phyloP scores from a whole-genome alignment of 202 grass and related monocot species.

The Setaria viridis region DNA sequence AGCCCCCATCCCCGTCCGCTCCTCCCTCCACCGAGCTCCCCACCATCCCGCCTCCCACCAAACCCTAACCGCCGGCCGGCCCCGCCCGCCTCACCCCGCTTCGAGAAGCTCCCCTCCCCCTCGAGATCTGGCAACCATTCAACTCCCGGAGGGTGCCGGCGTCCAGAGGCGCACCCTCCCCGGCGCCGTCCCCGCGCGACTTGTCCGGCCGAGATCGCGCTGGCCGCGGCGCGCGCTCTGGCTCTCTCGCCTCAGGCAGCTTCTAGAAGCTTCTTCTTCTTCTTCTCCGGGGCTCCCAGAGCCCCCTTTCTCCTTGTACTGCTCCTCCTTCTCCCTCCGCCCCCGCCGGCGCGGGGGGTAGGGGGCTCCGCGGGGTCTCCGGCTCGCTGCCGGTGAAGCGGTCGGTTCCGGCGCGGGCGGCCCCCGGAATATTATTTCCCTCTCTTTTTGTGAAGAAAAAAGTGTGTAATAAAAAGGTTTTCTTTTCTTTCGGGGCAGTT shows the following conservation, averaged over 20 bases:
- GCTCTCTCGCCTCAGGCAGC: conserved; percentile 19
- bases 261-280: conserved; percentile 59
- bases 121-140: conserved; percentile 74
- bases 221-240: neutral
- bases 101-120: conserved; percentile 56
- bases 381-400: conserved; percentile 49
- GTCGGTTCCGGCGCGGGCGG: conserved; percentile 48
- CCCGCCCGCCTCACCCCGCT: conserved; percentile 40
- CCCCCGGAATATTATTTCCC: conserved; percentile 39
- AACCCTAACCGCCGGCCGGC: conserved; percentile 43
- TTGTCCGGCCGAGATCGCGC: conserved; percentile 50
- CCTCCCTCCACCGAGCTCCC: conserved; percentile 46
- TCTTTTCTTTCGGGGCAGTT: conserved; percentile 37
- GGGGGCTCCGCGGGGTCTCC: conserved; percentile 40
- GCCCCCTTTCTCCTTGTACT: neutral
- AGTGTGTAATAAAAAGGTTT: conserved; percentile 47
- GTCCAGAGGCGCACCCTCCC: conserved; percentile 40
- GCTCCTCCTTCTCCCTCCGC: conserved; percentile 16
- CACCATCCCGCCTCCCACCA: conserved; percentile 36
- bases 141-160: conserved; percentile 56
- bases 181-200: conserved; percentile 27
- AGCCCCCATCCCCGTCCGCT: conserved; percentile 45
- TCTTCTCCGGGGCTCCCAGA: conserved; percentile 36
- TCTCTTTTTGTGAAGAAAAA: conserved; percentile 45
- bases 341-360: conserved; percentile 29